Base-by-base conservation (phyloP, 768 basidiomycete genomes). In the Boletus bicolor region DNA sequence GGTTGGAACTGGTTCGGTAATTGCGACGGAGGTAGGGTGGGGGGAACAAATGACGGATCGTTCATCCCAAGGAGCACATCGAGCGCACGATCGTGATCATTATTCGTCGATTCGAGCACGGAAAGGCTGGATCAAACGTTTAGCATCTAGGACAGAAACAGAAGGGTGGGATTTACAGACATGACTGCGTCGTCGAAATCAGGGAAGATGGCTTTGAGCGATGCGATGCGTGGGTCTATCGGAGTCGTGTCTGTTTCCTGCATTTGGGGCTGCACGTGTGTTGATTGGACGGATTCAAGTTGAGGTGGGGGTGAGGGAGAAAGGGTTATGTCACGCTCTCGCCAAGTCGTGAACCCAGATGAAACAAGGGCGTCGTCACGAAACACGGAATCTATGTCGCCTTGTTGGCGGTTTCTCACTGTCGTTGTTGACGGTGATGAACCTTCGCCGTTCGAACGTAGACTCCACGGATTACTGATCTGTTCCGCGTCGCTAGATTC, bases 21-120 rank as follows among this genome's bases (percentile, higher is more conserved):
- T 9, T 30, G 51, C 17, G 56, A 38, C 1, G 34, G 34, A 11
- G 59, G 57, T 0, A 42, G 58, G 9, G 59, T 61, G 14, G 76
- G 66, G 4, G 84, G 69, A 17, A 77, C 77, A 65, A 87, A 92
- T 7, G 84, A 78, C 1, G 91, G 91, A 72, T 94, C 92, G 71
- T 80, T 91, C 91, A 94, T 93, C 10, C 85, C 87, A 7, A 94
- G 79, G 9, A 94, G 76, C 1, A 78, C 73, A 62, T 93, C 91
- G 53, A 93, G 79, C 5, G 91, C 91, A 30, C 78, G 79, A 58
- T 89, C 89, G 59, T 91, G 83, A 60, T 89, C 75, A 11, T 85
- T 79, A n/a, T 75, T 65, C 6, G 86, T 87, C 7, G 86, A 86
- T 55, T 91, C 82, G 45, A 94, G 75, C 0, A 94, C 86, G 8